Evolutionary conservation across 2,329 filamentous ascomycete genomes (phyloP), one percentile per base, ranked within the genome.

Genomic region (Daldinia sp.): DNA sequence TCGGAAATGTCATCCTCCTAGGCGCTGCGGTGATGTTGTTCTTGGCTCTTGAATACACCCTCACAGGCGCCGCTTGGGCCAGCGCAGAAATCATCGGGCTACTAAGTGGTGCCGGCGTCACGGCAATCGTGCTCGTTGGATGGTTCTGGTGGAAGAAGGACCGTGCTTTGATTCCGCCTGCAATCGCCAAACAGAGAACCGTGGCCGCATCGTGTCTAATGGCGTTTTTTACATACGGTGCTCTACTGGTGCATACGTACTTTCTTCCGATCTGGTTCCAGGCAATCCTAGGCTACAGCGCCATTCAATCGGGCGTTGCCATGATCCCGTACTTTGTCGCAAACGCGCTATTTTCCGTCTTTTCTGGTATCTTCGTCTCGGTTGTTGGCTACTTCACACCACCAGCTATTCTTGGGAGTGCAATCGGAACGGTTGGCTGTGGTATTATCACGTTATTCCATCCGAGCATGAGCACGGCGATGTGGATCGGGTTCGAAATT

Each of bases 31-130:
- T 83, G 49, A 79, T 80, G 70, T 68, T 83, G 5, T 75, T 85
- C 59, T 73, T 85, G 1, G 82, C 82, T 0, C 72, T 85, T 15
- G 78, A 83, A 54, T 80, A 77, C 75, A 80, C 80, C 15, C 78
- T 80, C 3, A 77, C 77, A 11, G 78, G 73, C 29, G 78, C 81
- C 35, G 37, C 76, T 1, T 85, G 82, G 82, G 72, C 68, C 23
- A 77, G 76, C 64, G 74, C 72, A 19, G 78, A 76, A 10, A 77
- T 84, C 54, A 80, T 84, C 49, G 78, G 77, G 0, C 66, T 78
- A 0, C 65, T 79, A 11, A 58, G 60, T 8, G 72, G 73, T 2
- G 65, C 68, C 8, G 70, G 61, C 7, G 62, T 72, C 5, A 68
- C 73, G 2, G 37, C 68, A 2, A 47, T 73, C 9, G 32, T 65